phyloP scores from a whole-genome alignment of 257 asterid species.

The Hygrophila difformis region DNA sequence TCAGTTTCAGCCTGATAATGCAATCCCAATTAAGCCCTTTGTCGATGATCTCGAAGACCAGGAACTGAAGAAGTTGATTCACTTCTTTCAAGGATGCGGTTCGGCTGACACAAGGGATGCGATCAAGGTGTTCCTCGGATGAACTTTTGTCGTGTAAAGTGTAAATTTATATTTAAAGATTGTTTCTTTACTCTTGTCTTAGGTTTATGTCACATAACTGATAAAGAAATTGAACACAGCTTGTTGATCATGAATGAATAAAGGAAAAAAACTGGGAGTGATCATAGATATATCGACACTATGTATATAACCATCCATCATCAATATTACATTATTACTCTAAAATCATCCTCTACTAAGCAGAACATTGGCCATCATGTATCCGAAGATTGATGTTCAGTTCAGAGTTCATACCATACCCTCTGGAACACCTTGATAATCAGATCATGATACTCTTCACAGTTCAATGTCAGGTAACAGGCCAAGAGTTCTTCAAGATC shows the following conservation, averaged over 20 bases:
- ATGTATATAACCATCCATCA: no score
- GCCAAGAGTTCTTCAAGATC: slow-evolving; percentile 80
- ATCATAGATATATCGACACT: no score
- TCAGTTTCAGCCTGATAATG: slow-evolving; percentile 87
- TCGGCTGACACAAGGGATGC: slow-evolving; percentile 55
- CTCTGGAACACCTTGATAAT: slow-evolving; percentile 60
- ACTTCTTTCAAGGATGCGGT: slow-evolving; percentile 41
- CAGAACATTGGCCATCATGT: slow-evolving; percentile 12
- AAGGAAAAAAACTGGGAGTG: no score
- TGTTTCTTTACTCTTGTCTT: no score
- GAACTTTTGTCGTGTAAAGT: no score
- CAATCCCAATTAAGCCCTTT: slow-evolving; percentile 62
- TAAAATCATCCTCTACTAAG: slow-evolving; percentile 4
- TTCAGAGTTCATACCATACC: slow-evolving; percentile 55
- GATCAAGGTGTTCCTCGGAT: slow-evolving; percentile 27
- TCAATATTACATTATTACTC: no score
- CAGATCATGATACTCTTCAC: no score
- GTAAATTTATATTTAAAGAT: no score
- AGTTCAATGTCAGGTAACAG: slow-evolving; percentile 63
- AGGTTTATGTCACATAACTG: no score
- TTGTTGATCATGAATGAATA: no score
- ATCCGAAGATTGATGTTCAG: slow-evolving; percentile 15
- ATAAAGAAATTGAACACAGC: no score
- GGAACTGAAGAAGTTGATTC: slow-evolving; percentile 57
- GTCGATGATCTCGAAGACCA: slow-evolving; percentile 53